A percentile compares a stretch with the other conserved stretches of the same genome.
Conservation (phyloP, 495 filamentous ascomycete species). For the Pseudevernia furfuracea region DNA sequence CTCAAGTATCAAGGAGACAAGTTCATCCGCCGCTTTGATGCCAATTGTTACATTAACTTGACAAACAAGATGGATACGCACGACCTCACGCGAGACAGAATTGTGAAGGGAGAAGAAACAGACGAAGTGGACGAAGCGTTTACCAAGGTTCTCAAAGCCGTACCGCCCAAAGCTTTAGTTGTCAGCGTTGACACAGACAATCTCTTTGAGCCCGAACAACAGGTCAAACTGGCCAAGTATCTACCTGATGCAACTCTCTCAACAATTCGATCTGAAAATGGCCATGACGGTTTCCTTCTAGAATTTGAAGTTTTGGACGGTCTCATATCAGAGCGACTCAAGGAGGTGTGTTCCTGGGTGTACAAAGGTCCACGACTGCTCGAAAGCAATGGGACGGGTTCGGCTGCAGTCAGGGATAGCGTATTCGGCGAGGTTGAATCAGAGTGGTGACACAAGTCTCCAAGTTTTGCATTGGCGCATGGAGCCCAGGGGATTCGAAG, state of each 20-base stretch:
- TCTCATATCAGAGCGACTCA: background rate
- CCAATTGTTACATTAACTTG: slow-evolving; percentile 96
- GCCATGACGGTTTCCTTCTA: background rate
- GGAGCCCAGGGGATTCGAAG: background rate
- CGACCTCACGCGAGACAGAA: slow-evolving; percentile 55
- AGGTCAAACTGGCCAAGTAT: background rate
- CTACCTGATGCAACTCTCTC: background rate
- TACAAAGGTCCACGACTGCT: background rate
- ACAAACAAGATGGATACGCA: slow-evolving; percentile 96
- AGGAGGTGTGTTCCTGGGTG: background rate
- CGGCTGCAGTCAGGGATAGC: background rate
- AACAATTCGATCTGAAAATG: background rate
- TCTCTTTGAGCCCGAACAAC: background rate
- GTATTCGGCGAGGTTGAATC: background rate
- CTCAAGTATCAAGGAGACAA: slow-evolving; percentile 91
- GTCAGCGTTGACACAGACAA: background rate
- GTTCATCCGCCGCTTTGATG: slow-evolving; percentile 91
- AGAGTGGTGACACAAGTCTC: background rate
- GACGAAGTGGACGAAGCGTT: background rate
- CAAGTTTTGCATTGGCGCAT: background rate
- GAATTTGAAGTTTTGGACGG: background rate
- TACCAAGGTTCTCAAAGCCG: background rate
- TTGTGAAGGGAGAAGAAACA: background rate
- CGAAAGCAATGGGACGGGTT: background rate
- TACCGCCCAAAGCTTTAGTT: background rate